Base-by-base conservation (phyloP, 192 early-diverging fungal species). In the Rhizophlyctis rosea region DNA sequence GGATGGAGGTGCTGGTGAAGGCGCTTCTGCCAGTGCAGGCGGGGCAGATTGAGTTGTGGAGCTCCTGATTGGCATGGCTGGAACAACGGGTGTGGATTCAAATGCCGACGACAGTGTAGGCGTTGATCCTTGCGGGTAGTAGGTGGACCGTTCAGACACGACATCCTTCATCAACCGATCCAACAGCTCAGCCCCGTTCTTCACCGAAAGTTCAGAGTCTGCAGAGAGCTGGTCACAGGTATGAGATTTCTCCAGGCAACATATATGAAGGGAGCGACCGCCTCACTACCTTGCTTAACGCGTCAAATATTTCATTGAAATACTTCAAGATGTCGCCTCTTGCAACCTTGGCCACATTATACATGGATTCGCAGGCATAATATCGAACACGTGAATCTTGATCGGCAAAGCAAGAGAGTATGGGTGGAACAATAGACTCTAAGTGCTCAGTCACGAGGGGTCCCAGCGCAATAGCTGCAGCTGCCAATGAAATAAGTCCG, bases 301-400 rank as follows among this genome's bases (percentile, higher is more conserved):
- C 92, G 73, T 99, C 98, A 83, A 99, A 98, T 3, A 99, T 87
- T 34, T 94, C 92, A 64, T 98, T 98, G 49, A 99, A 99, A 71
- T 87, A 96, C 28, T 86, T 72, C 50, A 99, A 72, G 13, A 96
- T 88, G 54, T 90, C 85, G 3, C 89, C 89, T 34, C 90, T 79
- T 27, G 95, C 93, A 2, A 97, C 98, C 55, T 99, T 99, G 24
- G 89, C 88, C 52, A 99, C 94, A 70, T 99, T 99, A 66, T 99
- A 99, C 85, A 98, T 89, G 57, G 86, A 87, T 74, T 99, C 98
- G 63, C 94, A 98, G 1, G 98, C 96, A 85, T 96, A 99, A 80
- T 98, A 99, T 30, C 95, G 83, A 47, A 98, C 94, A 14, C 91
- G 81, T 29, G 86, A 86, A 70, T 99, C 98, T 55, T 87, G 91